Evolutionary conservation across 164 flowering plant species (phyloP), one percentile per base, ranked within the genome.

Genomic region (Vitis rupestris): DNA sequence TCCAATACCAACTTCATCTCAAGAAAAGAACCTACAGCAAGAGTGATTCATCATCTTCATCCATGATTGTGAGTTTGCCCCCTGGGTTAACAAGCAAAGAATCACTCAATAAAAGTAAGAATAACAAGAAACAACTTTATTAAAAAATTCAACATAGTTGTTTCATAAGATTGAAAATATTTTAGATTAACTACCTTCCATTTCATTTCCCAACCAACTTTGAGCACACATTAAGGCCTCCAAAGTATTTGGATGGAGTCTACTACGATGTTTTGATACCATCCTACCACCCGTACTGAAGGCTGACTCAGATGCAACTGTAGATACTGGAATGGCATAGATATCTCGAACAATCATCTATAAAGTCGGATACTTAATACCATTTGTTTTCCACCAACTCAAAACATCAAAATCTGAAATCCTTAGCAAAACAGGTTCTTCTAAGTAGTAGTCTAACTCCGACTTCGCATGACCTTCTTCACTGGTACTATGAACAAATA

Each of bases 191-290:
- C 4, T 31, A 3, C 44, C 9, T 30, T 30, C 8, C 49, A 30
- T 60, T 11, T 27, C 44, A 10, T 27, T 27, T 23, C 2, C 9
- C 63, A 30, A 49, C 73, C 67, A 70, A 54, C 15, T 63, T 37
- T 56, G 62, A 12, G 59, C 2, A 15, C 67, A 70, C 66, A 62
- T 61, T 17, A 70, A 62, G 1, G 72, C 66, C 30, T 70, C 66
- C 10, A 56, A 12, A 11, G 50, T 65, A 29, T 70, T 17, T 19
- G 73, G 54, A 53, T 58, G 64, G 0, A 59, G 65, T 23, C 62
- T 63, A 44, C 61, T 54, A 16, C 49, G 67, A 63, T 70, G 67
- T 54, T 61, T 29, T 16, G 66, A 52, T 6, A 61, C 59, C 57
- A 70, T 7, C 47, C 66, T 53, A 17, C 71, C 64, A 52, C 72